Conservation (phyloP, 1,284 basidiomycete species). For the Cryptococcus sp. region DNA sequence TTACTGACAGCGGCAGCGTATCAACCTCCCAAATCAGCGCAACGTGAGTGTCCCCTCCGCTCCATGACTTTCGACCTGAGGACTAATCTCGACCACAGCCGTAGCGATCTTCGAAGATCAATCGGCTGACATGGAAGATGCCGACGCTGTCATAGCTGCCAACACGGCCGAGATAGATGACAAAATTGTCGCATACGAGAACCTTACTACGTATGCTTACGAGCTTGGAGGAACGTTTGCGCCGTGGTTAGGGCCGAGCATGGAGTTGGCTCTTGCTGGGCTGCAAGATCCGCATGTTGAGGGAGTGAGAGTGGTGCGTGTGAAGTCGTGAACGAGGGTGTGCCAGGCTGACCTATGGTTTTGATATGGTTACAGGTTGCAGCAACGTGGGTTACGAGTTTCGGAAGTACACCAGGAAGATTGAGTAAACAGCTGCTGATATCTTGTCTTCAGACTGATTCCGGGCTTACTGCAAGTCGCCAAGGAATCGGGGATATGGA, state of each 20-base stretch:
- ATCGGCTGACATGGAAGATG: conserved; percentile 55
- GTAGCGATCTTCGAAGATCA: conserved; percentile 12
- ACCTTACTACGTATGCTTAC: conserved; percentile 74
- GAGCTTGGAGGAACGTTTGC: conserved; percentile 69
- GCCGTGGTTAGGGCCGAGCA: conserved; percentile 68
- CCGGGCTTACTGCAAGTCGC: conserved; percentile 71
- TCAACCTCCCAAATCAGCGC: conserved; percentile 57
- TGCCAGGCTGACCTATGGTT: neutral
- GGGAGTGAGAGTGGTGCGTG: conserved; percentile 68
- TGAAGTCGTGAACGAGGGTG: neutral
- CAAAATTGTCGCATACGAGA: conserved; percentile 80
- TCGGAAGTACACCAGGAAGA: too few relatives aligned
- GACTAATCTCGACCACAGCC: conserved; percentile 6
- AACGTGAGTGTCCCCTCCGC: conserved; percentile 59
- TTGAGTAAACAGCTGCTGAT: conserved; percentile 10
- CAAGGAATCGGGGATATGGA: conserved; percentile 62
- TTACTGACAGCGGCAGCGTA: conserved; percentile 71
- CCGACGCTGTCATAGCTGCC: conserved; percentile 52
- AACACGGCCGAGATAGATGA: conserved; percentile 75
- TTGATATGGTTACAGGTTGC: conserved; percentile 50
- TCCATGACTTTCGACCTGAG: conserved; percentile 36
- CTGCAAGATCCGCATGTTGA: conserved; percentile 77
- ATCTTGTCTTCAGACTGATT: conserved; percentile 60
- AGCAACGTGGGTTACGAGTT: conserved; percentile 60
- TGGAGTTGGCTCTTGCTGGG: conserved; percentile 71